Evolutionary conservation across 805 yeast genomes (phyloP).

Genomic region (Saturnispora zaruensis): DNA sequence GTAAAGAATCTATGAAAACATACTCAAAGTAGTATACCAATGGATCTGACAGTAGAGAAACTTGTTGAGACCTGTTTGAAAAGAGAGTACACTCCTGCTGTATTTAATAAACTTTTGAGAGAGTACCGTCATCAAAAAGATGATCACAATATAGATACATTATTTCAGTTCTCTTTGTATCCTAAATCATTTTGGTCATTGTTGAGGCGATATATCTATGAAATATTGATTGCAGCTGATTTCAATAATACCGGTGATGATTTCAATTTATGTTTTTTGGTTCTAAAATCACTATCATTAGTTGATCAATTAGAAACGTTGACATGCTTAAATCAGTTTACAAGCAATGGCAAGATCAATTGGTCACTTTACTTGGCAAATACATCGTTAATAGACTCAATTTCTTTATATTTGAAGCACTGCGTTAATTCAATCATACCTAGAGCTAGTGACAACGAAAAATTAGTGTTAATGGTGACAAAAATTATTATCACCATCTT

Average conservation of each 20-base stretch:
- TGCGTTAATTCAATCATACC: background rate
- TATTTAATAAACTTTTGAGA: slow-evolving; percentile 22
- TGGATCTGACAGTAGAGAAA: slow-evolving; percentile 12
- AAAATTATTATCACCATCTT: slow-evolving; percentile 20
- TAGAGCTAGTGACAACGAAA: slow-evolving; percentile 7
- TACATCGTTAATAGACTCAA: slow-evolving; percentile 13
- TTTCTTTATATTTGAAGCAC: slow-evolving; percentile 13
- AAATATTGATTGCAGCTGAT: slow-evolving; percentile 22
- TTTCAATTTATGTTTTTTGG: slow-evolving; percentile 17
- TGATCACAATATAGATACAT: slow-evolving; percentile 4
- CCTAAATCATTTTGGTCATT: slow-evolving; percentile 8
- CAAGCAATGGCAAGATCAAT: slow-evolving; percentile 16
- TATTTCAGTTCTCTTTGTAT: slow-evolving; percentile 18
- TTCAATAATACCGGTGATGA: slow-evolving; percentile 21
- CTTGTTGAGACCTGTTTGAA: slow-evolving; percentile 18
- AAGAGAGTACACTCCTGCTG: slow-evolving; percentile 20
- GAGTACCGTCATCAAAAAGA: slow-evolving; percentile 21
- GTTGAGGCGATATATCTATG: slow-evolving; percentile 23
- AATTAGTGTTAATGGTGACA: slow-evolving; percentile 17
- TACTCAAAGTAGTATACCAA: background rate
- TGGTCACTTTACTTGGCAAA: slow-evolving; percentile 16
- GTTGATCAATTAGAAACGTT: slow-evolving; percentile 21
- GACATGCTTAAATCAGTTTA: slow-evolving; percentile 23
- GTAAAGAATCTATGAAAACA: background rate
- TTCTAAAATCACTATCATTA: slow-evolving; percentile 12